Evolutionary conservation across 176 grass and related monocot species (phyloP).

Genomic region (Alloteropsis semialata): DNA sequence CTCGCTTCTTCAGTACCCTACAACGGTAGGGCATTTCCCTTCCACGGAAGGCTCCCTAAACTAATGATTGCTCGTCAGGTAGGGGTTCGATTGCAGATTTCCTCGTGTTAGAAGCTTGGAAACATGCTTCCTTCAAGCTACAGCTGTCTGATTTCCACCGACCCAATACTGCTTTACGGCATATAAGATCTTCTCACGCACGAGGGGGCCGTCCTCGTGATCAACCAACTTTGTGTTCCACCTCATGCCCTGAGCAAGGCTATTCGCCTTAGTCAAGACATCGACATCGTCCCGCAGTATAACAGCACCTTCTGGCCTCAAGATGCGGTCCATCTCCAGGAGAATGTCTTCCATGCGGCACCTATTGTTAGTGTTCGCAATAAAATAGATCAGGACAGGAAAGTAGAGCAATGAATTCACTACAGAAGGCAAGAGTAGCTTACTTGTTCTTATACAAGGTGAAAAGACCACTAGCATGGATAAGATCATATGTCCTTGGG

Average conservation of each 20-base stretch:
- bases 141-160: constrained; percentile 60
- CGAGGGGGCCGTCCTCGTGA: constrained; percentile 62
- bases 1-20: neutral
- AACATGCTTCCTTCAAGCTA: constrained; percentile 33
- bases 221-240: constrained; percentile 78
- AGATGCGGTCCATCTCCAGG: constrained; percentile 83
- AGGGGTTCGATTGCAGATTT: constrained; percentile 20
- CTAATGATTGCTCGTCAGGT: neutral
- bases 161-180: constrained; percentile 86
- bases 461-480: constrained; percentile 75
- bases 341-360: constrained; percentile 77
- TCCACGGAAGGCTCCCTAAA: neutral
- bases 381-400: neutral
- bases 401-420: neutral
- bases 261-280: constrained; percentile 64
- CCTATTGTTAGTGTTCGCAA: constrained; percentile 35
- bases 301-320: constrained; percentile 77
- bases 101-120: neutral
- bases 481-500: constrained; percentile 85
- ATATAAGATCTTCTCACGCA: constrained; percentile 66
- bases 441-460: constrained; percentile 76
- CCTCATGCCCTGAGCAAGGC: constrained; percentile 64
- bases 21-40: neutral
- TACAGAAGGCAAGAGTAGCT: constrained; percentile 5
- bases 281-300: constrained; percentile 66